A percentile compares a stretch with the other conserved stretches of the same genome.
These are phyloP conservation scores for Metschnikowia gruessii DNA, from an alignment of 805 yeast species.

Conservation along the genomic window DNA sequence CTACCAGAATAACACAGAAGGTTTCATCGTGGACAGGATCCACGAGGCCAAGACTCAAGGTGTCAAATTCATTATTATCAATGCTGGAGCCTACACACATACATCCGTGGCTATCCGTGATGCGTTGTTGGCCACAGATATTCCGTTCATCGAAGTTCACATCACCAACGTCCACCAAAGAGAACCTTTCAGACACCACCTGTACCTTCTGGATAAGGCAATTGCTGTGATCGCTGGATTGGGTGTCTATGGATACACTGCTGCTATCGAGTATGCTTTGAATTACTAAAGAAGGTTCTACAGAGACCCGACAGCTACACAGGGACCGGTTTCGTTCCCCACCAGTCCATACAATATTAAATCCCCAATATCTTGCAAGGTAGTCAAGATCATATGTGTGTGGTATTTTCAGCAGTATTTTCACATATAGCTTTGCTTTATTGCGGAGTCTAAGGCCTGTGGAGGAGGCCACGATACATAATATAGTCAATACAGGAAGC, in stretches of 20 bases:
- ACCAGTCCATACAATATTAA: background rate
- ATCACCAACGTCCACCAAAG: conserved; percentile 51
- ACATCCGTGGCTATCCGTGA: conserved; percentile 51
- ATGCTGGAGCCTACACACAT: conserved; percentile 54
- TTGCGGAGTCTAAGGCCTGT: background rate
- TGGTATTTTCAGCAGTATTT: background rate
- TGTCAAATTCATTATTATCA: conserved; percentile 45
- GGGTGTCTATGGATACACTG: conserved; percentile 43
- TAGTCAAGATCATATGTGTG: background rate
- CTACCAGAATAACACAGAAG: conserved; percentile 47
- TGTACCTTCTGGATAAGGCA: conserved; percentile 48
- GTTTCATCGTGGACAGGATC: conserved; percentile 45
- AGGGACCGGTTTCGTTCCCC: background rate
- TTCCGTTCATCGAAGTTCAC: conserved; percentile 50
- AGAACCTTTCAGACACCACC: conserved; percentile 50
- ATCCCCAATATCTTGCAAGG: background rate
- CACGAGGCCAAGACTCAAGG: conserved; percentile 45
- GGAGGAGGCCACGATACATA: background rate
- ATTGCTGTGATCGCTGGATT: conserved; percentile 44
- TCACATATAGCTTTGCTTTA: background rate
- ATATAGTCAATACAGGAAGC: background rate
- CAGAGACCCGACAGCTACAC: background rate
- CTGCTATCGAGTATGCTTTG: conserved; percentile 40
- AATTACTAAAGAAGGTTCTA: conserved; percentile 24
- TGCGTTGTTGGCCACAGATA: conserved; percentile 46